Percentiles rank a stretch among this genome's conserved stretches.
Evolutionary conservation across 164 flowering plant species (phyloP).

Genomic region (Akebia trifoliata): DNA sequence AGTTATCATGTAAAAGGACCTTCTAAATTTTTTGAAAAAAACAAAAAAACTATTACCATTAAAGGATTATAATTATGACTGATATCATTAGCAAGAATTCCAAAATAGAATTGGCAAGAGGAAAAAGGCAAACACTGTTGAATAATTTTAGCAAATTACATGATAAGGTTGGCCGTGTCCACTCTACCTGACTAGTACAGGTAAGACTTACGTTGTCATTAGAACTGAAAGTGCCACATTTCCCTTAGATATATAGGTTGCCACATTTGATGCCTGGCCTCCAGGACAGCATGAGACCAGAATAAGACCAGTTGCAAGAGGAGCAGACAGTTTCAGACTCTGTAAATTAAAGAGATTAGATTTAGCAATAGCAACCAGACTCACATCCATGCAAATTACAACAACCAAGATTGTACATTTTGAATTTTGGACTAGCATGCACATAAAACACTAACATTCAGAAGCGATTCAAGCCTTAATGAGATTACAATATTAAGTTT

Average conservation of each 20-base stretch:
- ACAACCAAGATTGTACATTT: conserved; percentile 5
- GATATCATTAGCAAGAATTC: too few relatives aligned
- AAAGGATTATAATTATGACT: too few relatives aligned
- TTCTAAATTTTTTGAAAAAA: too few relatives aligned
- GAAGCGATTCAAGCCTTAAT: too few relatives aligned
- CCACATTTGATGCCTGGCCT: conserved; percentile 98
- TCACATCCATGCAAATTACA: neutral
- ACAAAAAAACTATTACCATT: too few relatives aligned
- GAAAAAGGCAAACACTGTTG: neutral
- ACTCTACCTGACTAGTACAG: neutral
- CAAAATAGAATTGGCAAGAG: too few relatives aligned
- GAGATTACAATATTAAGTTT: too few relatives aligned
- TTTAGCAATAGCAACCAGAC: conserved; percentile 9
- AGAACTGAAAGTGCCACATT: conserved; percentile 98
- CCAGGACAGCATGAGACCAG: conserved; percentile 99
- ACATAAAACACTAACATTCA: neutral
- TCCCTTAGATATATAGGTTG: conserved; percentile 95
- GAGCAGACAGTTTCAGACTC: conserved; percentile 82
- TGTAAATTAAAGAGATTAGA: conserved; percentile 27
- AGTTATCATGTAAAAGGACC: too few relatives aligned
- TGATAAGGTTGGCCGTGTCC: neutral
- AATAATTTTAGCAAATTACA: neutral
- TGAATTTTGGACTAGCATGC: neutral
- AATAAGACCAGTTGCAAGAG: conserved; percentile 98
- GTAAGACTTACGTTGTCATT: conserved; percentile 84